Evolutionary conservation across 2,329 filamentous ascomycete genomes (phyloP), one percentile per base, ranked within the genome.

Genomic region (Aspergillus pseudoterreus): DNA sequence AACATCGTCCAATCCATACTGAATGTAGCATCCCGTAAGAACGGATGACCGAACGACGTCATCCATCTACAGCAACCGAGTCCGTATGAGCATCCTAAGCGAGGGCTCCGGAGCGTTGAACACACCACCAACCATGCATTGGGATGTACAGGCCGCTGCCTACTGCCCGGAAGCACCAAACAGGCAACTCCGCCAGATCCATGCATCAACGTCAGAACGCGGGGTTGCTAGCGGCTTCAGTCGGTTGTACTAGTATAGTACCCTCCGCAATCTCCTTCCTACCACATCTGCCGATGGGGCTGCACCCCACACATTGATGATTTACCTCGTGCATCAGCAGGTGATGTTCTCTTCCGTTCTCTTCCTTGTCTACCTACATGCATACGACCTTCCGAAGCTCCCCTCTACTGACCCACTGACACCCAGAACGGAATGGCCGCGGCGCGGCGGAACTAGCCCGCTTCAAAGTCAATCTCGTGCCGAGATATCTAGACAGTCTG

Each of bases 181-280:
- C 14, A 46, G 54, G 54, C 33, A 54, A 54, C 11, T 22, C 51
- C 51, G 51, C 14, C 4, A n/a, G 33, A 38, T 38, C 27, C 27
- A 22, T 22, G 22, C 22, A 22, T 22, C 22, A 30, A 9, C 27
- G 8, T 11, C 3, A 30, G 27, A 30, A 30, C 27, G 27, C 27
- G 27, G 27, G 27, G 27, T 30, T 30, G 10, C 27, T 30, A 35
- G 35, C 36, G 24, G n/a, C 21, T 45, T 33, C 44, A 36, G 45
- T 44, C 49, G 6, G 27, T 39, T 41, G 30, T 21, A 5, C 19
- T 19, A 19, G 19, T 19, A 19, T 19, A 19, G 19, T 42, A 14
- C 17, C n/a, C 32, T 12, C 24, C n/a, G 22, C 33, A 11, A 9
- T 10, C 32, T 12, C 24, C 12, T 38, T 22, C 36, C n/a, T 30